Evolutionary conservation across 345 rosid species (phyloP).

Genomic region (Salix viminalis): DNA sequence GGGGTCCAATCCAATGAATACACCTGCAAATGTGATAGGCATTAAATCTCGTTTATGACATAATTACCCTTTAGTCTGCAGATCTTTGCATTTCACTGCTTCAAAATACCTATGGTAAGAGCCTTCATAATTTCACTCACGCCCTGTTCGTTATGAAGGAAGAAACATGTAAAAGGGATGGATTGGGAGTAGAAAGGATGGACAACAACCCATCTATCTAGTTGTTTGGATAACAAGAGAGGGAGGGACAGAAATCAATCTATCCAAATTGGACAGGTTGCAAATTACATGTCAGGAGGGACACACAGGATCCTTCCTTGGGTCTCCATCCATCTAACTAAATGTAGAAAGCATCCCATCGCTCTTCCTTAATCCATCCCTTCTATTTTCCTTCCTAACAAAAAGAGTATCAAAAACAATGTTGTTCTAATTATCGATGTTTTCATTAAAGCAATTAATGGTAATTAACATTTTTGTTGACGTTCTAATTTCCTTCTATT

Average conservation of each 20-base stretch:
- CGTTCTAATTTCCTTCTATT: background rate
- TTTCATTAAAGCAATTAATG: background rate
- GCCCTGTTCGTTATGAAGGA: background rate
- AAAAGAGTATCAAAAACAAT: background rate
- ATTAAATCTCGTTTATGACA: background rate
- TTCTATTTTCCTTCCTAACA: background rate
- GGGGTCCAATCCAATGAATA: slow-evolving; percentile 90
- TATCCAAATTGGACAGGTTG: background rate
- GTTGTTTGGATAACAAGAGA: background rate
- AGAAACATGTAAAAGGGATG: background rate
- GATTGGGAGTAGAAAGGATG: background rate
- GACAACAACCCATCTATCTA: background rate
- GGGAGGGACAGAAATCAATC: background rate
- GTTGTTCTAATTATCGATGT: background rate
- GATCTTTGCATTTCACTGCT: background rate
- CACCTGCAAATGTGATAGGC: slow-evolving; percentile 43
- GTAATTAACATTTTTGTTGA: too few species aligned
- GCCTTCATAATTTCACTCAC: background rate
- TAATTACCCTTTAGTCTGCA: background rate
- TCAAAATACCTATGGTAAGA: background rate
- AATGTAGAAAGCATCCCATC: background rate
- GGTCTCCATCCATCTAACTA: background rate
- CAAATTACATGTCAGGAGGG: background rate
- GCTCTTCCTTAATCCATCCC: background rate
- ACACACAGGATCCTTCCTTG: background rate